Conservation (phyloP, 768 basidiomycete genomes). For the Tulasnella sp. region DNA sequence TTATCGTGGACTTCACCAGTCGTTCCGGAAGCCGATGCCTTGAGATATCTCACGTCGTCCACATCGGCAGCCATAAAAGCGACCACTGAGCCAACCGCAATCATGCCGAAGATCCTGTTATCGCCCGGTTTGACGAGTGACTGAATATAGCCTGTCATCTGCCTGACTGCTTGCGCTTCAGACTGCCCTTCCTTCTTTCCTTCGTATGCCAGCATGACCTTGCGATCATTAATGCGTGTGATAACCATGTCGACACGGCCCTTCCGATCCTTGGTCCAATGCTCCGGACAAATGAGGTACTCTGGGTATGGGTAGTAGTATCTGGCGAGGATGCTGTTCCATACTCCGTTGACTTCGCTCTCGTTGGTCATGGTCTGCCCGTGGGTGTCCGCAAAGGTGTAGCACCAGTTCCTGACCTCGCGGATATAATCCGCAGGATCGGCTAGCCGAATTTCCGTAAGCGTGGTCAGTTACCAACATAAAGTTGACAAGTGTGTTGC, state of each 20-base stretch:
- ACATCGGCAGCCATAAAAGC: not conserved
- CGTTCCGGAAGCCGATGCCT: not conserved
- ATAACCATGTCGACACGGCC: not conserved
- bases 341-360: not conserved
- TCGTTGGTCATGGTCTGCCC: constrained; percentile 1
- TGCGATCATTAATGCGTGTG: not conserved
- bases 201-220: not conserved
- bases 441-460: no score
- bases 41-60: not conserved
- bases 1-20: not conserved
- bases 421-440: no score
- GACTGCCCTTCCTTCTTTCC: not conserved
- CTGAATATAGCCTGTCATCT: not conserved
- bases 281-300: not conserved
- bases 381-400: no score
- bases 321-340: not conserved
- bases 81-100: not conserved
- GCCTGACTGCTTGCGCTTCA: not conserved
- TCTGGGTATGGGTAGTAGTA: constrained; percentile 2
- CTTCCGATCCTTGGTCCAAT: no score
- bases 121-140: not conserved
- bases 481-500: no score
- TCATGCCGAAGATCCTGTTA: not conserved
- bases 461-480: no score
- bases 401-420: no score